Evolutionary conservation across 768 basidiomycete species (phyloP).

Genomic region (Basidioascus undulatus): DNA sequence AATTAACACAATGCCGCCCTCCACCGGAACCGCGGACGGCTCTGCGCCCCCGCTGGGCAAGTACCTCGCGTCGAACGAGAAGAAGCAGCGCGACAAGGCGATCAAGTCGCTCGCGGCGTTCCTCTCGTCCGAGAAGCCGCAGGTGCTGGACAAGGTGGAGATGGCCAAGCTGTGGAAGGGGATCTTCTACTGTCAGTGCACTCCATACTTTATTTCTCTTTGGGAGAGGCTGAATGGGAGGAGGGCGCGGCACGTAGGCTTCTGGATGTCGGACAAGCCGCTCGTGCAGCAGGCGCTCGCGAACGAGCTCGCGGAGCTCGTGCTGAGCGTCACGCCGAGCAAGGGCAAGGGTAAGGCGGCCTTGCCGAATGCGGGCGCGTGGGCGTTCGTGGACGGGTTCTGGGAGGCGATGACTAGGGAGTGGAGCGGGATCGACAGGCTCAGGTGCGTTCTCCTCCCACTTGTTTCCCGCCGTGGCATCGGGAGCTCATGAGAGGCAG

Average conservation of each 20-base stretch:
- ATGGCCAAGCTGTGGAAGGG: constrained; percentile 94
- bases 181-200: constrained; percentile 64
- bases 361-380: constrained; percentile 24
- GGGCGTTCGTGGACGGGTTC: constrained; percentile 64
- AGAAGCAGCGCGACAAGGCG: constrained; percentile 76
- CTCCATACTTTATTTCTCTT: background rate
- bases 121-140: constrained; percentile 36
- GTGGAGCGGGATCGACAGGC: constrained; percentile 76
- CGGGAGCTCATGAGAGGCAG: background rate
- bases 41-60: constrained; percentile 60
- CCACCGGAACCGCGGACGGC: too few relatives aligned
- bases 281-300: constrained; percentile 83
- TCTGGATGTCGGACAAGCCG: constrained; percentile 99
- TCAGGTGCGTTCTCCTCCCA: constrained; percentile 32
- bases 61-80: constrained; percentile 81
- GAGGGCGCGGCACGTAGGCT: too few relatives aligned
- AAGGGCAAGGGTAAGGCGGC: background rate
- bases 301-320: constrained; percentile 52
- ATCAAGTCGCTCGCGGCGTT: constrained; percentile 54
- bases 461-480: background rate
- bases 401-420: constrained; percentile 78
- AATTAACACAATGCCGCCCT: too few relatives aligned
- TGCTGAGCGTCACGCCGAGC: constrained; percentile 29
- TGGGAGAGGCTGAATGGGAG: too few relatives aligned
- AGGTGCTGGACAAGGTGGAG: constrained; percentile 21